phyloP scores from a whole-genome alignment of 768 basidiomycete genomes.

The Lentinus brumalis region DNA sequence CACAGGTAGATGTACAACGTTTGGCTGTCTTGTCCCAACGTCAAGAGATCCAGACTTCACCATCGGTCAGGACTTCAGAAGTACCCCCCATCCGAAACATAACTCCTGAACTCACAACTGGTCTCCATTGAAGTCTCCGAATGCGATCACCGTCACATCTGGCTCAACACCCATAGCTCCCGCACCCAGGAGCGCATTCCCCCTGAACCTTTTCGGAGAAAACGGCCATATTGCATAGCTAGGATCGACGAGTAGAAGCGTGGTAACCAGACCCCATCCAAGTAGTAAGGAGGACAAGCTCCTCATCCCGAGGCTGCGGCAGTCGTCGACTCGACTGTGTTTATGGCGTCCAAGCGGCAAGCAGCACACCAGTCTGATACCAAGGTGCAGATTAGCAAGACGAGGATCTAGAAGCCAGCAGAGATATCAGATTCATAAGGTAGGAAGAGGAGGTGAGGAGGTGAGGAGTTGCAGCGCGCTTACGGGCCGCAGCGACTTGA shows the following conservation, averaged over 20 bases:
- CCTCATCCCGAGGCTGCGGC: neutral
- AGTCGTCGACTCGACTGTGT: neutral
- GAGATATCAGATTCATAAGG: too few relatives aligned
- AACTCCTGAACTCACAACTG: conserved; percentile 70
- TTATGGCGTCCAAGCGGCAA: too few relatives aligned
- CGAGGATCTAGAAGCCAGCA: too few relatives aligned
- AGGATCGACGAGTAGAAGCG: neutral
- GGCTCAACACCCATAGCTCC: conserved; percentile 77
- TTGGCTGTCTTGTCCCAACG: conserved; percentile 74
- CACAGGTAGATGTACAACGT: conserved; percentile 79
- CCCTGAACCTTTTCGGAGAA: conserved; percentile 79
- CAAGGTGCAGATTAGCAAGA: neutral
- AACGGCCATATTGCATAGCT: conserved; percentile 72
- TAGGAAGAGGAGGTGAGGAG: too few relatives aligned
- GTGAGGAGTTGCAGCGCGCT: too few relatives aligned
- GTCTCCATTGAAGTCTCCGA: conserved; percentile 95
- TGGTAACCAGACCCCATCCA: neutral
- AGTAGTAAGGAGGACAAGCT: neutral
- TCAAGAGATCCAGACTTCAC: conserved; percentile 75
- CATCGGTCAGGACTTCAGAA: too few relatives aligned
- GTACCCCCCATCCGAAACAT: too few relatives aligned
- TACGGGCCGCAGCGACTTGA: too few relatives aligned
- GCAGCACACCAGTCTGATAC: too few relatives aligned
- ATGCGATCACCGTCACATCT: conserved; percentile 79
- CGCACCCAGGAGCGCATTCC: conserved; percentile 78